Base-by-base conservation (phyloP, 1,284 basidiomycete species). In the Ganoderma leucocontextum region DNA sequence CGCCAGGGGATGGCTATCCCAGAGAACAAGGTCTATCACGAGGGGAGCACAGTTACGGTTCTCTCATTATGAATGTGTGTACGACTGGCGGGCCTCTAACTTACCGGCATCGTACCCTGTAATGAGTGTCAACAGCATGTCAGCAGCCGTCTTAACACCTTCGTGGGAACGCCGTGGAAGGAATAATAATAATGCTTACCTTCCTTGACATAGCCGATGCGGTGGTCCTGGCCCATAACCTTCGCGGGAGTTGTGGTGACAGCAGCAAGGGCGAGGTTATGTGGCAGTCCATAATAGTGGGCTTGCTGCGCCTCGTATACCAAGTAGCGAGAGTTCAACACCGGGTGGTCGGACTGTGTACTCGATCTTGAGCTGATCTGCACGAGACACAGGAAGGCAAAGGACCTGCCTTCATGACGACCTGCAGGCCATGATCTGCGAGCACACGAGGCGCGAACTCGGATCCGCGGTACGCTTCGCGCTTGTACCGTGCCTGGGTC, bases 261-360 rank as follows among this genome's bases (percentile, higher is more conserved):
- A 2, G 93, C 84, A 4, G 90, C 84, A 12, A 96, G 80, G 6
- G 92, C 91, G 36, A 91, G 78, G 71, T 90, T 83, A 13, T 81
- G 78, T 0, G 86, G 78, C 47, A 92, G 80, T 12, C 90, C 89
- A 73, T 89, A 97, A 77, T 92, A 92, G 75, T 96, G 90, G 1
- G 93, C 95, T 78, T 96, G 94, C 66, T 95, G 93, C 0, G 96
- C 95, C 79, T 98, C 95, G 75, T 90, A 91, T 2, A 95, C 78
- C 12, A 98, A 82, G 76, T 90, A 89, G 6, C 96, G 87, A 39
- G 92, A 93, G 77, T 97, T 91, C 22, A 95, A 70, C 0, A 91
- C 89, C 15, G 89, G 88, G 73, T 93, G 91, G 70, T 93, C 91
- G 70, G 89, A 91, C 91, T 92, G 70, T 25, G 17, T 1, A 33